A percentile compares a stretch with the other conserved stretches of the same genome.
Conservation (phyloP, 164 flowering plant species). For the Akebia trifoliata region DNA sequence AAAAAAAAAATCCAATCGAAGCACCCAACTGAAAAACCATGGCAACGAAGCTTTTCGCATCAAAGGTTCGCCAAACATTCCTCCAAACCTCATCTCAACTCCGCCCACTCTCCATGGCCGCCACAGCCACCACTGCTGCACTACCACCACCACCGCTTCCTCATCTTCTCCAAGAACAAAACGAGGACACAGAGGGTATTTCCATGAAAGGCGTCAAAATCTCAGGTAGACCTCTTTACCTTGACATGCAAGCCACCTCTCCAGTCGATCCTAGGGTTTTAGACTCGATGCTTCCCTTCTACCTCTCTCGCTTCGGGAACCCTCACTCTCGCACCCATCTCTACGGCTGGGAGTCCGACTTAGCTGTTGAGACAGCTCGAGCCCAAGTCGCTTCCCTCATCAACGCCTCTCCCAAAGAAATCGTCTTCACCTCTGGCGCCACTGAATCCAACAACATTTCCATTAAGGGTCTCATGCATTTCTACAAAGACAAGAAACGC, state of each 20-base stretch:
- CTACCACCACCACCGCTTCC: slow-evolving; percentile 10
- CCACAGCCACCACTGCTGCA: slow-evolving; percentile 38
- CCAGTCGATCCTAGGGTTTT: slow-evolving; percentile 93
- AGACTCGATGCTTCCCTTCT: slow-evolving; percentile 88
- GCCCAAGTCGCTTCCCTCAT: slow-evolving; percentile 68
- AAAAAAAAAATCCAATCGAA: too few relatives aligned
- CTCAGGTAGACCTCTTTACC: slow-evolving; percentile 78
- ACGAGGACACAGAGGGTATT: slow-evolving; percentile 30
- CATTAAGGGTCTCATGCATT: slow-evolving; percentile 80
- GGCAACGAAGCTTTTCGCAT: slow-evolving; percentile 42
- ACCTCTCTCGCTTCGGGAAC: slow-evolving; percentile 69
- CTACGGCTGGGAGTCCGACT: slow-evolving; percentile 96
- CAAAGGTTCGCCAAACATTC: slow-evolving; percentile 32
- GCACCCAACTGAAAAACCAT: too few relatives aligned
- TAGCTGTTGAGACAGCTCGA: slow-evolving; percentile 77
- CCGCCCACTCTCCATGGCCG: slow-evolving; percentile 41
- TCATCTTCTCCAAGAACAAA: too few relatives aligned
- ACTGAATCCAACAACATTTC: slow-evolving; percentile 94
- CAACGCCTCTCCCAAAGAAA: slow-evolving; percentile 83
- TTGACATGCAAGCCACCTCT: slow-evolving; percentile 91
- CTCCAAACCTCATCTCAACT: slow-evolving; percentile 8
- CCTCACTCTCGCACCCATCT: slow-evolving; percentile 97
- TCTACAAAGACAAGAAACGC: slow-evolving; percentile 64
- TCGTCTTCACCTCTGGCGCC: slow-evolving; percentile 95
- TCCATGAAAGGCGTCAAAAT: slow-evolving; percentile 81